These are phyloP conservation scores for Ophidiomyces ophidiicola DNA, from an alignment of 2,329 filamentous ascomycete species.

Conservation along the genomic window DNA sequence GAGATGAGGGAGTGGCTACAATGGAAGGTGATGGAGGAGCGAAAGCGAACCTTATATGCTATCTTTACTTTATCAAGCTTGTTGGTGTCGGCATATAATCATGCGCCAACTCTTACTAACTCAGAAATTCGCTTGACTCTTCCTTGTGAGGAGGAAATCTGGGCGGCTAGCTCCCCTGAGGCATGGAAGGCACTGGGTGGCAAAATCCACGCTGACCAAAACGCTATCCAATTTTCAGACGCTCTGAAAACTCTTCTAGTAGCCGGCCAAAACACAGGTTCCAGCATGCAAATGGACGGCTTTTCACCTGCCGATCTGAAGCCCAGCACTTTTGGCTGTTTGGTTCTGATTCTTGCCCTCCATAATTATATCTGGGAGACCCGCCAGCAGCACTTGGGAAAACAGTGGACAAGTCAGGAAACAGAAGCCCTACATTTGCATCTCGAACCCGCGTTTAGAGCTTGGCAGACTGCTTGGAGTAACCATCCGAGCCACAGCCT, in stretches of 20 bases:
- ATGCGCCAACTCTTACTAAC: constrained; percentile 80
- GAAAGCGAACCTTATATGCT: constrained; percentile 81
- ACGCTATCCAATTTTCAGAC: constrained; percentile 64
- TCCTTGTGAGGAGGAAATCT: constrained; percentile 87
- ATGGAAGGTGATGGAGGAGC: constrained; percentile 82
- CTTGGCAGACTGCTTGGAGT: constrained; percentile 88
- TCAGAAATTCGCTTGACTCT: constrained; percentile 83
- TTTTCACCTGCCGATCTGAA: constrained; percentile 51
- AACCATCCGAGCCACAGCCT: constrained; percentile 74
- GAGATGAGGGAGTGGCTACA: constrained; percentile 58
- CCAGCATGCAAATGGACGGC: constrained; percentile 38
- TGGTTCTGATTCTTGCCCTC: constrained; percentile 82
- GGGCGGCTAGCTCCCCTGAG: constrained; percentile 70
- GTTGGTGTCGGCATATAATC: constrained; percentile 83
- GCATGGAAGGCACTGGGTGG: constrained; percentile 71
- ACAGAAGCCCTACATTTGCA: constrained; percentile 93
- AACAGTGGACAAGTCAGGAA: constrained; percentile 81
- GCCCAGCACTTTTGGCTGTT: constrained; percentile 82
- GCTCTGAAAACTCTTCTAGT: constrained; percentile 70
- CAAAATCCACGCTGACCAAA: constrained; percentile 53
- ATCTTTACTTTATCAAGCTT: constrained; percentile 88
- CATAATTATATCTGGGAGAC: constrained; percentile 99
- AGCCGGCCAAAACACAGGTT: constrained; percentile 46
- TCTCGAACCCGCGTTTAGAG: constrained; percentile 83
- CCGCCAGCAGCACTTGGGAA: constrained; percentile 73